Percentiles rank a stretch among this genome's conserved stretches.
Conservation (phyloP, 345 rosid genomes). For the Boechera stricta region DNA sequence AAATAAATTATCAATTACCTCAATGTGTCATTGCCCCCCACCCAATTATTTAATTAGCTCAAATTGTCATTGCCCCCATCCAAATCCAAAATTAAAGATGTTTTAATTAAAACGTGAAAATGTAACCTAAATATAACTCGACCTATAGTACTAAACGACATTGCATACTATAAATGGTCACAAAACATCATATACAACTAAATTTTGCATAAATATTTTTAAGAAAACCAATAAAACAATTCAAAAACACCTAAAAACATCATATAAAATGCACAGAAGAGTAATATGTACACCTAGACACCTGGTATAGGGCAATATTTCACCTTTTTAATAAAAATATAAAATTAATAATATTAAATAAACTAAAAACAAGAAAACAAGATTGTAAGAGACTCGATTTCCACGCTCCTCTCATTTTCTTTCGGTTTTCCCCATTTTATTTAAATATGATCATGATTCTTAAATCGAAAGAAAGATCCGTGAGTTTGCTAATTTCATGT, state of each 20-base stretch:
- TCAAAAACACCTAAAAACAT: neutral
- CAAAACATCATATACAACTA: neutral
- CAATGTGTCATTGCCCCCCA: neutral
- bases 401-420: slow-evolving; percentile 36
- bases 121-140: no score
- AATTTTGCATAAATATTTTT: no score
- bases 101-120: no score
- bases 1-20: slow-evolving; percentile 3
- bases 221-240: neutral
- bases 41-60: neutral
- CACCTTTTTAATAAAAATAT: neutral
- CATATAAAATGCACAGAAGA: neutral
- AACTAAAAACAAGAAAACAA: slow-evolving; percentile 29
- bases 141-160: neutral
- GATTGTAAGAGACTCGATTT: slow-evolving; percentile 18
- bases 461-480: slow-evolving; percentile 19
- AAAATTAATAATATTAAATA: neutral
- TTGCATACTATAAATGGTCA: neutral
- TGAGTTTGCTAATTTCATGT: slow-evolving; percentile 21
- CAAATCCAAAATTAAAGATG: neutral
- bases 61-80: neutral
- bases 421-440: neutral
- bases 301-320: neutral
- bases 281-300: neutral
- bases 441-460: neutral